Evolutionary conservation across 495 filamentous ascomycete genomes (phyloP), one percentile per base, ranked within the genome.

Genomic region (Corynascus novoguineensis): DNA sequence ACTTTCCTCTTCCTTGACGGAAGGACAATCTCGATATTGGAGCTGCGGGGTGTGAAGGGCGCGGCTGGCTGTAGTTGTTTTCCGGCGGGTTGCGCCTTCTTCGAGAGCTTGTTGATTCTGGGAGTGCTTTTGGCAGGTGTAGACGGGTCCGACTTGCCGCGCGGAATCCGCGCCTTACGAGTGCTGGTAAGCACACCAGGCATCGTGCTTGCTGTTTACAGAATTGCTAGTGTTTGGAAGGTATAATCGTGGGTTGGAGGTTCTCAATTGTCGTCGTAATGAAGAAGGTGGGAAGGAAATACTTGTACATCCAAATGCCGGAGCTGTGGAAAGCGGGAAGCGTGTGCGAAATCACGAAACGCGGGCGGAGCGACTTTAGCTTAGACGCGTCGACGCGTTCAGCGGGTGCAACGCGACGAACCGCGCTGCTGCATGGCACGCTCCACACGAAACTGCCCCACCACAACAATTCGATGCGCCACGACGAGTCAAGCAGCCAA

Each of bases 51-150:
- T 1, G 46, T 42, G 29, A 55, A 14, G 4, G 63, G 19, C 15
- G 47, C 54, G 14, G 52, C 21, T 47, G 67, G 64, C 29, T 60
- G 49, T 28, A 38, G 15, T 55, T 71, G 64, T 58, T 78, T 76
- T 34, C 65, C 63, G 21, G 54, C 17, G 4, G 57, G 55, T 27
- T 69, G 58, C 19, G n/a, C n/a, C n/a, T 53, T 53, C 62, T 76
- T 76, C 5, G 75, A 75, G 55, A 76, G 59, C 50, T 73, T 73
- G 25, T 65, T 55, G 59, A 73, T 75, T 57, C 52, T 72, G 69
- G 56, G 63, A 52, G 76, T 69, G 57, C 44, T 50, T 12, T 57
- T 22, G 6, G 57, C 17, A 40, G 63, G 19, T 14, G 53, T 61
- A 32, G 48, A 25, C 45, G 68, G 28, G 25, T 32, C 63, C 25